Conservation (phyloP, 306 rosid species). For the Pterocarpus santalinus region DNA sequence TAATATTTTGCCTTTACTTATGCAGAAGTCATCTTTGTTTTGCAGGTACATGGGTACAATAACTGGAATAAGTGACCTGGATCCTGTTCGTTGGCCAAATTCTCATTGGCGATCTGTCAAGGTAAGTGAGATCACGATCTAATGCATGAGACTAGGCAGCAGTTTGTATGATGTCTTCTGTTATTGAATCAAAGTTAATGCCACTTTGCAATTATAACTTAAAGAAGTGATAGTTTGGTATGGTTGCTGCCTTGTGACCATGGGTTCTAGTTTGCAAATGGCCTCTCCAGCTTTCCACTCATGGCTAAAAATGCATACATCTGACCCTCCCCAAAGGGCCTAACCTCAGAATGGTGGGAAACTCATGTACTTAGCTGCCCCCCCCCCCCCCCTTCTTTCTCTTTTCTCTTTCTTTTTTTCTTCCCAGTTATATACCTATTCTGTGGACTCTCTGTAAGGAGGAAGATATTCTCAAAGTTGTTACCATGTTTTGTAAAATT, state of each 20-base stretch:
- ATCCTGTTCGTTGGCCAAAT: slow-evolving; percentile 86
- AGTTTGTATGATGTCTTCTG: slow-evolving; percentile 5
- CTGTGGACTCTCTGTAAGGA: background rate
- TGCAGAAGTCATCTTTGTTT: slow-evolving; percentile 20
- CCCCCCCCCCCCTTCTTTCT: no score
- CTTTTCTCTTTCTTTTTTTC: no score
- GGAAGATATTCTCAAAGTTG: slow-evolving; percentile 18
- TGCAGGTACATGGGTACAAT: slow-evolving; percentile 94
- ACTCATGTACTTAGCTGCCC: background rate
- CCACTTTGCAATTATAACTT: slow-evolving; percentile 16
- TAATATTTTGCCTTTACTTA: slow-evolving; percentile 29
- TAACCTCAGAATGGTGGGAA: background rate
- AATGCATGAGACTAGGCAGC: background rate
- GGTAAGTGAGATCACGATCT: slow-evolving; percentile 53
- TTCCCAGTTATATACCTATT: background rate
- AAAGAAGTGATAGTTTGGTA: background rate
- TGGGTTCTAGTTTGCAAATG: background rate
- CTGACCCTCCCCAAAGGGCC: background rate
- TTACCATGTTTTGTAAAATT: background rate
- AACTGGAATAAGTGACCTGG: slow-evolving; percentile 86
- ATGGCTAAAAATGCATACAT: no score
- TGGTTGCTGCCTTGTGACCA: slow-evolving; percentile 6
- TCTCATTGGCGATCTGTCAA: slow-evolving; percentile 94
- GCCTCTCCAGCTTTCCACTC: no score
- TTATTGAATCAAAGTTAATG: slow-evolving; percentile 17